Base-by-base conservation (phyloP, 2,329 filamentous ascomycete genomes). In the Ascochyta koolunga region DNA sequence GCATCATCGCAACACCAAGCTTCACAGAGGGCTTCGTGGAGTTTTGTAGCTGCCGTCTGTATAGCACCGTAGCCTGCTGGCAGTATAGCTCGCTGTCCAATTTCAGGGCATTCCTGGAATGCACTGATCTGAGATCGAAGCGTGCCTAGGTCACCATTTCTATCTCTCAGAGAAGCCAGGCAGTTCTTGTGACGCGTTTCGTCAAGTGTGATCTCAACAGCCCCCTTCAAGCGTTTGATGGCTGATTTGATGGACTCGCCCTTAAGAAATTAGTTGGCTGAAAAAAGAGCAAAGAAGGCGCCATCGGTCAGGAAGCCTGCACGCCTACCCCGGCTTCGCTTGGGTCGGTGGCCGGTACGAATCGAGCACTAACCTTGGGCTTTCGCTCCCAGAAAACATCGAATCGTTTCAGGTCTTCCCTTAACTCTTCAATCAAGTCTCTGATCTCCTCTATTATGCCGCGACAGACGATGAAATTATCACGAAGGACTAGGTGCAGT, bases 1-100 rank as follows among this genome's bases (percentile, higher is more conserved):
- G 46, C 22, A 25, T 67, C 53, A 9, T 58, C 50, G 36, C 66
- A 68, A 25, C 56, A 64, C 63, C 65, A 68, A 1, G 62, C 61
- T n/a, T 49, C 33, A 8, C 55, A 61, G 5, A 68, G 55, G 2
- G 67, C 61, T 45, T 66, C 59, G 18, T 67, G 60, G 16, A 67
- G 65, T 40, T 64, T 62, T 9, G 58, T 59, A 16, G 65, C 67
- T 1, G 59, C 53, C 22, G 22, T 57, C 22, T 56, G 54, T 31
- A 68, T 59, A 2, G 38, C 37, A 7, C 40, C 25, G 9, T 64
- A 48, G 1, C 44, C 31, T 10, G 16, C 16, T n/a, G 62, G 62
- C 4, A 66, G 27, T 5, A 19, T 7, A 24, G 39, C 56, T 37
- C 62, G 55, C n/a, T n/a, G n/a, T n/a, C n/a, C n/a, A n/a, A n/a